Percentiles rank a stretch among this genome's conserved stretches.
These are phyloP conservation scores for Arabidopsis thaliana DNA, from an alignment of 345 rosid species.

Conservation along the genomic window DNA sequence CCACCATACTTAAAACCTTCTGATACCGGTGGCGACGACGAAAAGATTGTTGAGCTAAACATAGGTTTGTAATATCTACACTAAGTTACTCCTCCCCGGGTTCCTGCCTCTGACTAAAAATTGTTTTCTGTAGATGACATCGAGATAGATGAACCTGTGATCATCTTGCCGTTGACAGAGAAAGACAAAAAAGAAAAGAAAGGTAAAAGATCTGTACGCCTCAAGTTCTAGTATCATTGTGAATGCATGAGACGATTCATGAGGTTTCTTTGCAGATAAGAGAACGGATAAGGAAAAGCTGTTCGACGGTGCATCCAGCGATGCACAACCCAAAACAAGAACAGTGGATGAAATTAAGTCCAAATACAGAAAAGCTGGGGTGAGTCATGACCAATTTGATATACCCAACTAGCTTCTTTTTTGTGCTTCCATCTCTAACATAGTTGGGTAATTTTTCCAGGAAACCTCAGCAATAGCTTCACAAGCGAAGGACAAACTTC, in stretches of 20 bases:
- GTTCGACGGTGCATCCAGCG: conserved; percentile 67
- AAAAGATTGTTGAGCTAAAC: conserved; percentile 56
- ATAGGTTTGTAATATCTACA: conserved; percentile 61
- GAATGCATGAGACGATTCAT: conserved; percentile 17
- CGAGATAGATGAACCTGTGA: conserved; percentile 62
- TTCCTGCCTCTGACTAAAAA: conserved; percentile 32
- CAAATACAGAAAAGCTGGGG: conserved; percentile 74
- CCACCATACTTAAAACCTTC: conserved; percentile 73
- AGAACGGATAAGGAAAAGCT: conserved; percentile 61
- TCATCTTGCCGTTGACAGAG: conserved; percentile 48
- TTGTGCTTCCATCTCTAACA: conserved; percentile 31
- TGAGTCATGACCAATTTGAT: conserved; percentile 37
- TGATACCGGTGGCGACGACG: conserved; percentile 39
- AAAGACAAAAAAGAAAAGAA: conserved; percentile 51
- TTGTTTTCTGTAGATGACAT: conserved; percentile 70
- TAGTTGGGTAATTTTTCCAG: conserved; percentile 47
- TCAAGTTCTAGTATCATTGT: conserved; percentile 7
- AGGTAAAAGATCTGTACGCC: conserved; percentile 46
- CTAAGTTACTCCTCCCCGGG: conserved; percentile 19
- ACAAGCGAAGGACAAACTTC: conserved; percentile 77
- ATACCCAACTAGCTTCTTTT: neutral
- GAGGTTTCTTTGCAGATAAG: conserved; percentile 54
- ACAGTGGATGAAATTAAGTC: conserved; percentile 87
- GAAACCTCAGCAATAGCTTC: conserved; percentile 75
- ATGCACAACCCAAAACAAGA: conserved; percentile 65